Evolutionary conservation across 768 basidiomycete genomes (phyloP).

Genomic region (Phylloporus sp.): DNA sequence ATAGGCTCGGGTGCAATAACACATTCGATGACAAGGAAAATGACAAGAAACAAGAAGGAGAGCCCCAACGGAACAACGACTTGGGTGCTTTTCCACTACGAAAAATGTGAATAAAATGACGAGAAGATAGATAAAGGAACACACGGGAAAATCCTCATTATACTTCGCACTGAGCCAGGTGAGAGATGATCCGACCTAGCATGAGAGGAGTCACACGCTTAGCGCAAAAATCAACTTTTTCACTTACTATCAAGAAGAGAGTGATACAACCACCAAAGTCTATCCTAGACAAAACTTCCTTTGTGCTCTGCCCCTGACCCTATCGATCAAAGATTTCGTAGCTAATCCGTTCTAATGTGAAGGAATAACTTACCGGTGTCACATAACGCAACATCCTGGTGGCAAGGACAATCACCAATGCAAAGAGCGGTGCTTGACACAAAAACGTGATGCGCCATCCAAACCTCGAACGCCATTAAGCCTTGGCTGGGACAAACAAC

Average conservation of each 20-base stretch:
- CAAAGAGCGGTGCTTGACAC: conserved; percentile 63
- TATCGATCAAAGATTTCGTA: conserved; percentile 20
- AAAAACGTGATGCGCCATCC: conserved; percentile 81
- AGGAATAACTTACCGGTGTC: conserved; percentile 49
- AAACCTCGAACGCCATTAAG: conserved; percentile 37
- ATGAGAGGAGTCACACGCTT: background rate
- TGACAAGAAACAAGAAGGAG: conserved; percentile 40
- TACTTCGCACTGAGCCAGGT: conserved; percentile 68
- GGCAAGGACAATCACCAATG: conserved; percentile 45
- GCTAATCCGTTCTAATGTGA: background rate
- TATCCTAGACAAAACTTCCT: conserved; percentile 70
- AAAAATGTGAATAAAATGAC: background rate
- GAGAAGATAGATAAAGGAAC: conserved; percentile 8
- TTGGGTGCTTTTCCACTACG: conserved; percentile 50
- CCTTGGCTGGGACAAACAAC: background rate
- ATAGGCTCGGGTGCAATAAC: conserved; percentile 65
- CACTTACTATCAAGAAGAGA: conserved; percentile 53
- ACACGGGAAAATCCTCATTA: conserved; percentile 61
- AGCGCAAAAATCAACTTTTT: background rate
- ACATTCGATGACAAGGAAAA: conserved; percentile 61
- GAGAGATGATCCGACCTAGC: conserved; percentile 55
- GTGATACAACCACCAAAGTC: conserved; percentile 70
- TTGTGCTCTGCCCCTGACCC: conserved; percentile 62
- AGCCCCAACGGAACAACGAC: conserved; percentile 50
- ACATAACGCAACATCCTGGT: conserved; percentile 56